Percentiles rank a stretch among this genome's conserved stretches.
Evolutionary conservation across 2,329 filamentous ascomycete genomes (phyloP).

Genomic region (Ophiostoma ips): DNA sequence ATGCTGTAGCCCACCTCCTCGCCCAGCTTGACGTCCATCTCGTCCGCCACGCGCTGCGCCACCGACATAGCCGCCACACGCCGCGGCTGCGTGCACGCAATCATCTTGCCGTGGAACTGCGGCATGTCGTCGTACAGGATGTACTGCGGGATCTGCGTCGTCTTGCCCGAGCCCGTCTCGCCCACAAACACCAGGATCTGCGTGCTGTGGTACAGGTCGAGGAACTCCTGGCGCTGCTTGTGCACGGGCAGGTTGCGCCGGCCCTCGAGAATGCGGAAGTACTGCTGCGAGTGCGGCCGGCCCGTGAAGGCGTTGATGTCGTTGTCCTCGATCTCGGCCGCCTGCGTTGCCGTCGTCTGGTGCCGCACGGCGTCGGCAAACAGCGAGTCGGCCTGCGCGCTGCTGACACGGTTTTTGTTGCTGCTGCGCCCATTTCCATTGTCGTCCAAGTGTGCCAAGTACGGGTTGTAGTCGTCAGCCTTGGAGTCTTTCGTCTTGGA

Average conservation of each 20-base stretch:
- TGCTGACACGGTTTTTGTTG: constrained; percentile 21
- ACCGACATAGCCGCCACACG: constrained; percentile 98
- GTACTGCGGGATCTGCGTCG: constrained; percentile 96
- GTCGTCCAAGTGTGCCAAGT: constrained; percentile 74
- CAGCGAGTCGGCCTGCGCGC: not conserved
- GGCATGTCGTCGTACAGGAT: constrained; percentile 94
- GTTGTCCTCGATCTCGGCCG: constrained; percentile 60
- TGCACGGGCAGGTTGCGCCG: constrained; percentile 81
- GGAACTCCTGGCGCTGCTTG: constrained; percentile 87
- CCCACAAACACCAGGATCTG: constrained; percentile 98
- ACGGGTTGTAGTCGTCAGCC: constrained; percentile 47
- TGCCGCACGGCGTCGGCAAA: constrained; percentile 62
- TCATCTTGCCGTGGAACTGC: constrained; percentile 71
- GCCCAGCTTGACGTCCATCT: constrained; percentile 86
- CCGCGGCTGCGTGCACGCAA: constrained; percentile 94
- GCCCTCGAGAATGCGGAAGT: constrained; percentile 78
- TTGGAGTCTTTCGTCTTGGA: constrained; percentile 2
- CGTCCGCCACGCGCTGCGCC: constrained; percentile 90
- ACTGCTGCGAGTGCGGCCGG: constrained; percentile 60
- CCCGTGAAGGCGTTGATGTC: constrained; percentile 79
- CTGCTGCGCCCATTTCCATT: too few relatives aligned
- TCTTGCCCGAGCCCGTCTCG: constrained; percentile 98
- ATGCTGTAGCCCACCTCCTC: constrained; percentile 98
- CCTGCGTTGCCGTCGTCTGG: constrained; percentile 64
- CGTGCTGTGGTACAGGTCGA: constrained; percentile 79